phyloP scores from a whole-genome alignment of 2,329 filamentous ascomycete species.

The Endocalyx cinctus region DNA sequence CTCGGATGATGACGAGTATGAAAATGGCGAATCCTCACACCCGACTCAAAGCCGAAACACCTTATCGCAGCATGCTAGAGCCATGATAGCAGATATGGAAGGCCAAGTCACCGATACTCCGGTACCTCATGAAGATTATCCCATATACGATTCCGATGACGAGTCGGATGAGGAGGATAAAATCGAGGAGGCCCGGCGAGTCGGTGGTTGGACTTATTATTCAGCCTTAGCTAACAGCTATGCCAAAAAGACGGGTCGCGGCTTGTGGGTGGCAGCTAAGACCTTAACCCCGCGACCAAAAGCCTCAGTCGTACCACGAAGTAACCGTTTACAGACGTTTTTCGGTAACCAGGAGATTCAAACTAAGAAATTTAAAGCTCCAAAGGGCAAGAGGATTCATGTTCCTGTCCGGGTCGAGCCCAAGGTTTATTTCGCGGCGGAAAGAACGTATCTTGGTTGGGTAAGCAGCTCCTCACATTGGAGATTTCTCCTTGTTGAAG shows the following conservation, averaged over 20 bases:
- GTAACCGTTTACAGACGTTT: constrained; percentile 48
- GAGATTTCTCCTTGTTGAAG: too few relatives aligned
- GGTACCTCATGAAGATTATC: constrained; percentile 64
- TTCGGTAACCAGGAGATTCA: constrained; percentile 53
- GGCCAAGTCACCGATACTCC: constrained; percentile 68
- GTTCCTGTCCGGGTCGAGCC: constrained; percentile 94
- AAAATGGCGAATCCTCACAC: too few relatives aligned
- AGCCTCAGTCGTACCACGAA: constrained; percentile 51
- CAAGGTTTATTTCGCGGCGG: constrained; percentile 95
- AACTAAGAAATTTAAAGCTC: constrained; percentile 62
- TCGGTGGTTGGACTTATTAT: constrained; percentile 74
- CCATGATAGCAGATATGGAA: constrained; percentile 70
- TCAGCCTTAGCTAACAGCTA: constrained; percentile 51
- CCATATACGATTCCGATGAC: constrained; percentile 86
- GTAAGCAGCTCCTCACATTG: constrained; percentile 39
- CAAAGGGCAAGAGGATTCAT: constrained; percentile 85
- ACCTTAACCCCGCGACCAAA: constrained; percentile 52
- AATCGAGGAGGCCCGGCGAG: constrained; percentile 70
- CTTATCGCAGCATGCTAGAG: too few relatives aligned
- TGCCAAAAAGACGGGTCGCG: constrained; percentile 37
- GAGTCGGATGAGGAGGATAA: constrained; percentile 72
- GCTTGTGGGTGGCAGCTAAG: constrained; percentile 40
- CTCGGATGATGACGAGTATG: constrained; percentile 59
- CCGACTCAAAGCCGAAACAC: too few relatives aligned
- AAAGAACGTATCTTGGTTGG: constrained; percentile 95